phyloP scores from a whole-genome alignment of 176 grass and related monocot genomes.

The Cenchrus americanus region DNA sequence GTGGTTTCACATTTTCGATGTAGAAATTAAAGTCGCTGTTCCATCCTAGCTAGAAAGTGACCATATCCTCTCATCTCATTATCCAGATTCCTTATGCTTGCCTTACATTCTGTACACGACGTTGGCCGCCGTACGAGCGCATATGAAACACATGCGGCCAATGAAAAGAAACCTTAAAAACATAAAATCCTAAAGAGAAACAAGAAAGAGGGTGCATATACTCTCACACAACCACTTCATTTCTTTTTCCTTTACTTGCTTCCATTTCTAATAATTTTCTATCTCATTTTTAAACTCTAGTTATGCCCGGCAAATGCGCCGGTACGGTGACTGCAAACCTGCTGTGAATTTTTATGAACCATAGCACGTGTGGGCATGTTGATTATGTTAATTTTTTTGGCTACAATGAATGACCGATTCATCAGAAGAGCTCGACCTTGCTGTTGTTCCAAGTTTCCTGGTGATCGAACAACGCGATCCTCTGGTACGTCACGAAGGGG shows the following conservation, averaged over 20 bases:
- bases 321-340: background rate
- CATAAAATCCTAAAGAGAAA: background rate
- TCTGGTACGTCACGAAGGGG: slow-evolving; percentile 62
- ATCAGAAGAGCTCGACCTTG: slow-evolving; percentile 47
- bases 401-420: slow-evolving; percentile 7
- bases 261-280: background rate
- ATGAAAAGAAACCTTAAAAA: background rate
- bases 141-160: background rate
- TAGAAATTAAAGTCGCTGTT: background rate
- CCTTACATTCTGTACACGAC: background rate
- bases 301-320: slow-evolving; percentile 19
- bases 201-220: slow-evolving; percentile 16
- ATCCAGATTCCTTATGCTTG: background rate
- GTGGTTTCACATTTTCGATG: background rate
- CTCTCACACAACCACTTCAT: slow-evolving; percentile 30
- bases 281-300: background rate
- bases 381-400: too few species aligned
- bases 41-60: background rate
- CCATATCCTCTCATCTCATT: background rate
- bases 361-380: background rate
- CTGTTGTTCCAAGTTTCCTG: slow-evolving; percentile 58
- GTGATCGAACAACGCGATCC: slow-evolving; percentile 58
- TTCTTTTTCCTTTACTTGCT: slow-evolving; percentile 7
- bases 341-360: background rate
- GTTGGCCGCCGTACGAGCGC: background rate